Conservation (phyloP, 192 early-diverging fungal species). For the Entomortierella beljakovae region DNA sequence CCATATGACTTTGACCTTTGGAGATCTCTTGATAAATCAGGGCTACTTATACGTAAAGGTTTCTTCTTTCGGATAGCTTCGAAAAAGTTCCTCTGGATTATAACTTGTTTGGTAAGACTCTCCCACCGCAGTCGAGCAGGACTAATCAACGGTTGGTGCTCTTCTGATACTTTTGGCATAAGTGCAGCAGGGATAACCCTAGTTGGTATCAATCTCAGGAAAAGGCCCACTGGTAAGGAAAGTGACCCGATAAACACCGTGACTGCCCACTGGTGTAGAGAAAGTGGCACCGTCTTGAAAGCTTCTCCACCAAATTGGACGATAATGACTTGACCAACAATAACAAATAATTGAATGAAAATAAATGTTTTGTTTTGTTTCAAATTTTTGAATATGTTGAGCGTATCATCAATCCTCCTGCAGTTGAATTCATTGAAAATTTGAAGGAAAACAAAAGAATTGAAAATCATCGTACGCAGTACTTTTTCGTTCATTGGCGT, state of each 20-base stretch:
- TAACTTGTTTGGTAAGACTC: constrained; percentile 16
- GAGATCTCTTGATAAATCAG: constrained; percentile 35
- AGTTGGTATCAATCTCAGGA: constrained; percentile 86
- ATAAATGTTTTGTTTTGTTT: constrained; percentile 83
- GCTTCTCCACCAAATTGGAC: constrained; percentile 88
- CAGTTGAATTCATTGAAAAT: constrained; percentile 96
- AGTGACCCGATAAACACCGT: constrained; percentile 84
- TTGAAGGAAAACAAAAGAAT: constrained; percentile 93
- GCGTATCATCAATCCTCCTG: constrained; percentile 77
- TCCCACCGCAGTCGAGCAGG: constrained; percentile 39
- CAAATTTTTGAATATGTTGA: constrained; percentile 91
- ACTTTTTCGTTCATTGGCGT: constrained; percentile 49
- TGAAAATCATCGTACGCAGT: constrained; percentile 87
- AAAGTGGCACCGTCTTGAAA: constrained; percentile 83
- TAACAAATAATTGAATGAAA: constrained; percentile 76
- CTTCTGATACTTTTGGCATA: constrained; percentile 22
- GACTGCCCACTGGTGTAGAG: constrained; percentile 77
- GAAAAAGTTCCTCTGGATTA: constrained; percentile 29
- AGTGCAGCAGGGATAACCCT: constrained; percentile 47
- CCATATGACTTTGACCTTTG: constrained; percentile 31
- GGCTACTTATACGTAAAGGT: background rate
- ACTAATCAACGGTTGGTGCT: constrained; percentile 27
- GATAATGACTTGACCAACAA: constrained; percentile 83
- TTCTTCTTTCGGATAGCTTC: constrained; percentile 37
- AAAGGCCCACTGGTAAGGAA: constrained; percentile 87